Conservation (phyloP, 768 basidiomycete genomes). For the Galerina marginata region DNA sequence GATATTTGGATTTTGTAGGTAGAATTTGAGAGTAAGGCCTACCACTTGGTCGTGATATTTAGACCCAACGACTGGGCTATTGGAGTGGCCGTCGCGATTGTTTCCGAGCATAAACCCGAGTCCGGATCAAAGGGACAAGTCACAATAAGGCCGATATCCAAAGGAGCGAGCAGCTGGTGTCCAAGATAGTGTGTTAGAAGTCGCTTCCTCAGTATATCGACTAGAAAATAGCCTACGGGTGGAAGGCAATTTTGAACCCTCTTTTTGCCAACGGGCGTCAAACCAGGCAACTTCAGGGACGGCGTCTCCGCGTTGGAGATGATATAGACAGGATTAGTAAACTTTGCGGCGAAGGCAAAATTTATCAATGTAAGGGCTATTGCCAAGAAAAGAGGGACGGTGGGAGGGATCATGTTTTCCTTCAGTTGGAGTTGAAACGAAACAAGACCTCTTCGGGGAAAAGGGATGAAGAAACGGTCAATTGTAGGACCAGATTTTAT, state of each 20-base stretch:
- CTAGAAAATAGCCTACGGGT: background rate
- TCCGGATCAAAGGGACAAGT: conserved; percentile 24
- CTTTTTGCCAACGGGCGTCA: conserved; percentile 14
- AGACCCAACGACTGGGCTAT: conserved; percentile 21
- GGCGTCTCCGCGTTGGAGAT: conserved; percentile 20
- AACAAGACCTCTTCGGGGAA: background rate
- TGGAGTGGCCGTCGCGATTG: conserved; percentile 22
- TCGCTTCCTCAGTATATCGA: background rate
- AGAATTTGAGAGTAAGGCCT: background rate
- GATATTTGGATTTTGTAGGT: background rate
- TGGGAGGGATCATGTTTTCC: background rate
- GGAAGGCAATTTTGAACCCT: conserved; percentile 5
- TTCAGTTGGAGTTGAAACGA: no score
- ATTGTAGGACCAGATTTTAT: background rate
- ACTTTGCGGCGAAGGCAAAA: background rate
- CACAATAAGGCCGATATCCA: conserved; percentile 24
- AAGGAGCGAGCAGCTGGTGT: conserved; percentile 10
- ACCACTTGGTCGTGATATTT: conserved; percentile 24
- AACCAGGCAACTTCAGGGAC: conserved; percentile 12
- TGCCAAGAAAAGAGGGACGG: conserved; percentile 22
- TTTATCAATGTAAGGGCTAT: conserved; percentile 11
- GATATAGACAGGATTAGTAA: conserved; percentile 17
- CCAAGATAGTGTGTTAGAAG: background rate
- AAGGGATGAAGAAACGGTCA: background rate
- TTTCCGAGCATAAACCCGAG: conserved; percentile 21